Base-by-base conservation (phyloP, 2,329 filamentous ascomycete species). In the Fusarium sarcochroum region DNA sequence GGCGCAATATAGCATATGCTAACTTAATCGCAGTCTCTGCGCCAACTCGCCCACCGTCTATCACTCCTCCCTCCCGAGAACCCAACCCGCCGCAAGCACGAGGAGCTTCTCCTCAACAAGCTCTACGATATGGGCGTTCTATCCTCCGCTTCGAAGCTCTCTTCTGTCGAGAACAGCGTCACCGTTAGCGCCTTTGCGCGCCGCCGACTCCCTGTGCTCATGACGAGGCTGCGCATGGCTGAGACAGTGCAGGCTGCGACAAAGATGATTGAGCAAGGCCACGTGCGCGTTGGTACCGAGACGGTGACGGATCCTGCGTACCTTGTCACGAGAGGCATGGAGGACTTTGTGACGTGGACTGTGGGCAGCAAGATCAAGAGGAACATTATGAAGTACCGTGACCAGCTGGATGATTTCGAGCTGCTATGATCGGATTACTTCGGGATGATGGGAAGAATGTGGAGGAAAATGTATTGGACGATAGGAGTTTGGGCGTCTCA, bases 331-430 rank as follows among this genome's bases (percentile, higher is more conserved):
- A 86, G 94, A 69, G 92, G 89, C 64, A 93, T 97, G 87, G 95
- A 98, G 81, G 95, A 98, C 81, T 97, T 97, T 78, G 92, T 98
- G 18, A 98, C 95, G 1, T 98, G 95, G 95, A 91, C 95, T 11
- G 93, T 97, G 75, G 93, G 93, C 63, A 97, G 93, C 80, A 98
- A 98, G 91, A 94, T 98, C 79, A 97, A 97, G 91, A 88, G 92
- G 77, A 96, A 94, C 77, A 97, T 98, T 69, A 90, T 97, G 88
- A 93, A 93, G 81, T 98, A 98, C 79, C 89, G 93, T 73, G 94
- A 98, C 80, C 93, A 97, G 84, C 81, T 98, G 81, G 95, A 98
- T 81, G 95, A 98, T 81, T 98, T 97, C 76, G 95, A 98, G 82
- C 82, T 98, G 77, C 82, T 97, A 74, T 96, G 80, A 88, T 60